These are phyloP conservation scores for Pontederia crassipes DNA, from an alignment of 176 grass and related monocot species.

Conservation along the genomic window DNA sequence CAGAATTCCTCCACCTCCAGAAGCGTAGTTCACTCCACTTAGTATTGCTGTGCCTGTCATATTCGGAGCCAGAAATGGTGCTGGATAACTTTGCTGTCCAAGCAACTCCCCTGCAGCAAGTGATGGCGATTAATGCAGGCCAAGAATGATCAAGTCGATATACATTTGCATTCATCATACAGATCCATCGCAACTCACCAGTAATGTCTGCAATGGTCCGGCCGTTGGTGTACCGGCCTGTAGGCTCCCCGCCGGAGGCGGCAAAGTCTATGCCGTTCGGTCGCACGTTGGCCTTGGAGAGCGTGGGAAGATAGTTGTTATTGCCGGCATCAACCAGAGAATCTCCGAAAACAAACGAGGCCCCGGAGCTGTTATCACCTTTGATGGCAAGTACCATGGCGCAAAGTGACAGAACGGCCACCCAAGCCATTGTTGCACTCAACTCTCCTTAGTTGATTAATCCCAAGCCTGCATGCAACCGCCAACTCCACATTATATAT, in stretches of 20 bases:
- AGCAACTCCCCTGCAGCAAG: constrained; percentile 58
- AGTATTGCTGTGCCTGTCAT: constrained; percentile 47
- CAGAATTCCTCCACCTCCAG: constrained; percentile 77
- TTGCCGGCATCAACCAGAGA: constrained; percentile 91
- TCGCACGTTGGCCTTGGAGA: constrained; percentile 67
- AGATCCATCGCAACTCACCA: constrained; percentile 23
- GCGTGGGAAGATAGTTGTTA: constrained; percentile 76
- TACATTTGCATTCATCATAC: too few relatives aligned
- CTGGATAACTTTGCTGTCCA: constrained; percentile 56
- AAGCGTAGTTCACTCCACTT: constrained; percentile 88
- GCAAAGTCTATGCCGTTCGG: constrained; percentile 95
- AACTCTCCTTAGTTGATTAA: neutral
- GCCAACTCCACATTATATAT: neutral
- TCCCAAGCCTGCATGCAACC: too few relatives aligned
- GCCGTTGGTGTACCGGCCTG: constrained; percentile 91
- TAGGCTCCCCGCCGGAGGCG: constrained; percentile 64
- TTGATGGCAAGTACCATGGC: neutral
- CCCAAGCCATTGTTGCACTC: neutral
- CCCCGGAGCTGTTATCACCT: constrained; percentile 23
- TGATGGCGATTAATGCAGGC: too few relatives aligned
- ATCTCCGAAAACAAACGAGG: constrained; percentile 93
- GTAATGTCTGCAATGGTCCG: constrained; percentile 88
- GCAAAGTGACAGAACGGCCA: neutral
- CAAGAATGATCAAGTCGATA: too few relatives aligned
- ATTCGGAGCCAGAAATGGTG: constrained; percentile 71